Evolutionary conservation across 2,329 filamentous ascomycete species (phyloP), one percentile per base, ranked within the genome.

Genomic region (Fonsecaea multimorphosa): DNA sequence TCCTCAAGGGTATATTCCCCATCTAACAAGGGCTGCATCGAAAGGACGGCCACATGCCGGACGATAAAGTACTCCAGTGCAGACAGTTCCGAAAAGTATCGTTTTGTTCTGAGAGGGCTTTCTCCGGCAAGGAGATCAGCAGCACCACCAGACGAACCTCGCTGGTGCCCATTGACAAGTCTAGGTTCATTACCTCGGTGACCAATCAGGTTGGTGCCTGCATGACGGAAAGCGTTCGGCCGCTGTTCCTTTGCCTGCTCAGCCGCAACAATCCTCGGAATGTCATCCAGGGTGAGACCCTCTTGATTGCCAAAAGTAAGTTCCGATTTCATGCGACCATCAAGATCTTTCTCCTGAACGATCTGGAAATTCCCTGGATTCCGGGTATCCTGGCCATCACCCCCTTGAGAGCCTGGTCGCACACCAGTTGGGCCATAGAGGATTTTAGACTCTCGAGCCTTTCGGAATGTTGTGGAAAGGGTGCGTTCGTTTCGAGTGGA

Each of bases 11-110:
- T 91, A 78, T 98, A 98, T 72, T 96, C 89, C 2, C 89, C 88
- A 72, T 96, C 93, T 4, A 99, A 84, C 77, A 98, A 84, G 6
- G 95, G 93, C 71, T 97, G 92, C 89, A 99, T 96, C 0, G 92
- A 94, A 65, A 99, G 83, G 5, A 99, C 95, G 9, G 95, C 95
- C 63, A 98, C 88, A 73, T 98, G 94, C 29, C 95, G 90, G 53
- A 98, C 91, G 73, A 98, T 98, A 77, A 99, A 98, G 76, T 97
- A 98, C 76, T 99, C 95, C 32, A 99, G 82, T 0, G 92, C 93
- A 1, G 95, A 96, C 5, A 99, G 85, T 76, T 99, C 95, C 0
- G 95, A 97, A 76, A 99, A 99, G 79, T 96, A 99, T 72, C 89
- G 91, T 74, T 94, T 92, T 1, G 78, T 84, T 79, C 75, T 84